These are phyloP conservation scores for Ceriops tagal DNA, from an alignment of 345 rosid species.

Conservation along the genomic window DNA sequence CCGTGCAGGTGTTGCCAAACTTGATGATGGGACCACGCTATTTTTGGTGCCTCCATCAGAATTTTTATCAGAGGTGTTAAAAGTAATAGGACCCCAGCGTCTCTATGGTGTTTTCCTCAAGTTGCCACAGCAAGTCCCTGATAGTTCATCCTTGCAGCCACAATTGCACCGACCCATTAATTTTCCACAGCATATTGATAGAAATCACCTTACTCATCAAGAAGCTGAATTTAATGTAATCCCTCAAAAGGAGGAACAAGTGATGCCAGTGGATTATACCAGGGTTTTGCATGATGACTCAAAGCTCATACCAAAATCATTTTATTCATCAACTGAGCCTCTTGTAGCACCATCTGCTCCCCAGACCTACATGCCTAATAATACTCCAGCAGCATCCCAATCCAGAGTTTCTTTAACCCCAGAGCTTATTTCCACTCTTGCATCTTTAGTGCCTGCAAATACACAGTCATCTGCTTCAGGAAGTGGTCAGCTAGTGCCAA, in stretches of 20 bases:
- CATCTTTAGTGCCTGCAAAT: conserved; percentile 60
- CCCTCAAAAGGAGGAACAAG: conserved; percentile 40
- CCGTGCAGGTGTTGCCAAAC: conserved; percentile 96
- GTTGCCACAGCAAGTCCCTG: conserved; percentile 58
- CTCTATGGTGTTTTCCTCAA: conserved; percentile 91
- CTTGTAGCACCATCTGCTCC: conserved; percentile 32
- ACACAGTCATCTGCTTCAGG: conserved; percentile 42
- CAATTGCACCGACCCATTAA: conserved; percentile 36
- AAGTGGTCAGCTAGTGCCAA: conserved; percentile 41
- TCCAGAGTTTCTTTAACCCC: conserved; percentile 71
- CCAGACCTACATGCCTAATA: conserved; percentile 33
- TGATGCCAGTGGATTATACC: conserved; percentile 34
- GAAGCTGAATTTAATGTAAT: conserved; percentile 37
- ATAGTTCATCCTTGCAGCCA: conserved; percentile 29
- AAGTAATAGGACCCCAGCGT: conserved; percentile 81
- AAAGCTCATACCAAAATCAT: conserved; percentile 38
- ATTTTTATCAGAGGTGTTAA: conserved; percentile 73
- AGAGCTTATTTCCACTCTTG: conserved; percentile 73
- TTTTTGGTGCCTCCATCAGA: conserved; percentile 96
- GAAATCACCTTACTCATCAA: conserved; percentile 31
- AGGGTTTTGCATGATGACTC: conserved; percentile 47
- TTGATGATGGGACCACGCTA: conserved; percentile 80
- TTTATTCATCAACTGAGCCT: conserved; percentile 35
- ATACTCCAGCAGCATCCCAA: conserved; percentile 40
- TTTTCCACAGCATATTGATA: conserved; percentile 38